Conservation (phyloP, 768 basidiomycete species). For the Calocybe gangraenosa region DNA sequence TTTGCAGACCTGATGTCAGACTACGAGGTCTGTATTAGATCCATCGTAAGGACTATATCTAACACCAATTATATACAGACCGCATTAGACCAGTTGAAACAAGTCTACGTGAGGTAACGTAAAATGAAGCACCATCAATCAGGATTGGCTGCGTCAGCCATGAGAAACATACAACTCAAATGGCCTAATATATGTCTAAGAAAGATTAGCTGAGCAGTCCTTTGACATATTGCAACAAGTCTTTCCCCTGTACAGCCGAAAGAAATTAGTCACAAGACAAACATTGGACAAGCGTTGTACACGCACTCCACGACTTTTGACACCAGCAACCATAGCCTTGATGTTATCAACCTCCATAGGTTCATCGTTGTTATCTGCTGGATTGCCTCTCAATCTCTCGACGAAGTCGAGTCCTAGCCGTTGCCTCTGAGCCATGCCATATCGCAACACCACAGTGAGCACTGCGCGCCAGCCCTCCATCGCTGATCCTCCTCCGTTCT, state of each 20-base stretch:
- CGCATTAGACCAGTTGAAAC: constrained; percentile 35
- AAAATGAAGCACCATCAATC: neutral
- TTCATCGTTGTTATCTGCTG: constrained; percentile 13
- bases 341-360: constrained; percentile 47
- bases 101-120: constrained; percentile 28
- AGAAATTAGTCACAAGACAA: constrained; percentile 7
- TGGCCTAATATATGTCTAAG: neutral
- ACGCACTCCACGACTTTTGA: constrained; percentile 73
- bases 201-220: constrained; percentile 49
- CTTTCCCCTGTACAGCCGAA: constrained; percentile 47
- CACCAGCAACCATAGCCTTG: constrained; percentile 72
- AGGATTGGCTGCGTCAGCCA: neutral
- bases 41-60: neutral
- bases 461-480: constrained; percentile 82
- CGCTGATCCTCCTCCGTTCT: constrained; percentile 19
- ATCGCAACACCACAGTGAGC: constrained; percentile 61
- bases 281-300: neutral
- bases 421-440: constrained; percentile 59
- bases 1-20: constrained; percentile 46
- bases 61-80: constrained; percentile 19
- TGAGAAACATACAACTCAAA: neutral
- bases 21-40: constrained; percentile 58
- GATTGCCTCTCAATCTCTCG: constrained; percentile 6
- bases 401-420: constrained; percentile 27
- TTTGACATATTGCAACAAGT: constrained; percentile 70